Base-by-base conservation (phyloP, 1,284 basidiomycete species). In the Malassezia brasiliensis region DNA sequence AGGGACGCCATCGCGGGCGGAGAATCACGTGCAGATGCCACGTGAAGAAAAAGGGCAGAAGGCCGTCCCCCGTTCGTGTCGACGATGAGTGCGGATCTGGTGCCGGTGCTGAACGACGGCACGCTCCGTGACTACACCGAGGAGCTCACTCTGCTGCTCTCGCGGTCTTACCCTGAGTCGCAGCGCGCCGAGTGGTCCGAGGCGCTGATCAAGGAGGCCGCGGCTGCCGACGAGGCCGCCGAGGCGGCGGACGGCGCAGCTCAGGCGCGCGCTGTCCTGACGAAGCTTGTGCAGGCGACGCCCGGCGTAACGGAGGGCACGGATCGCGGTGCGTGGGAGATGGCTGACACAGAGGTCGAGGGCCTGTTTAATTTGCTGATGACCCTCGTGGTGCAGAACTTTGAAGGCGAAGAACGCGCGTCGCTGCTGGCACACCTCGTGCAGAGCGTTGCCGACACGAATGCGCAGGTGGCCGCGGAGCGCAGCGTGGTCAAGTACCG, bases 1-100 rank as follows among this genome's bases (percentile, higher is more conserved):
- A 91, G 81, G 63, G 69, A 69, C 6, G 70, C 65, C 67, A 71
- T 72, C 34, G 41, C 32, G 34, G 34, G 25, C 25, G 11, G 11
- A 36, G 12, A 1, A 17, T 38, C 54, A 52, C 54, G 49, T 56
- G 53, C 14, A 6, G 19, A 28, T 25, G 45, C 37, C 53, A 50
- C 47, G 53, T 56, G 53, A 56, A 20, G 22, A 22, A 32, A 37
- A 50, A 15, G 25, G 32, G 35, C 45, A 35, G 19, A 19, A 39
- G 14, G n/a, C 15, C 8, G 17, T 2, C 14, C 35, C 7, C 37
- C 30, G 34, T 22, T 7, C 46, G 36, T n/a, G 31, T 36, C 25
- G 20, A 45, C 49, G 50, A 73, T 68, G 67, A 49, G 65, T 17
- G 46, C 62, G 25, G 68, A 73, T 53, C 62, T 72, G 19, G 61